phyloP scores from a whole-genome alignment of 176 grass and related monocot species.

The Rhynchospora pubera region DNA sequence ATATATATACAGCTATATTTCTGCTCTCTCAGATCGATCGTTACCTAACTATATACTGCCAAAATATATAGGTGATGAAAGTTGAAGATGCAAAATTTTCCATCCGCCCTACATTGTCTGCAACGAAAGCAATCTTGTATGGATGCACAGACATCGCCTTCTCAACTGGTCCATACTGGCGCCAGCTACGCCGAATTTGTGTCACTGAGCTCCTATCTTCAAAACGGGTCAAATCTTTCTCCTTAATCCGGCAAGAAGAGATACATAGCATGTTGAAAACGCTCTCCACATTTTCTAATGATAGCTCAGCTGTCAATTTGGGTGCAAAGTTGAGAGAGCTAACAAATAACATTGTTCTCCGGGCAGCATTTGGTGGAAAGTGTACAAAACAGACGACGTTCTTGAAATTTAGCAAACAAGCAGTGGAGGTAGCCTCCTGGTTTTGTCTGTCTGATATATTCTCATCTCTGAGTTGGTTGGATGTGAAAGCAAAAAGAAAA shows the following conservation, averaged over 20 bases:
- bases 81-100: constrained; percentile 27
- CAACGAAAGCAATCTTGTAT: constrained; percentile 3
- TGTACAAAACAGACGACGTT: constrained; percentile 23
- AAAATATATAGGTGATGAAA: constrained; percentile 13
- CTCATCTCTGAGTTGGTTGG: constrained; percentile 25
- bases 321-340: neutral
- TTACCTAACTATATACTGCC: neutral
- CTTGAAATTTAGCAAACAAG: constrained; percentile 13
- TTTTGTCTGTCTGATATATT: constrained; percentile 37
- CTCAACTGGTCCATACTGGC: constrained; percentile 28
- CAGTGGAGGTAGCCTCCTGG: constrained; percentile 4
- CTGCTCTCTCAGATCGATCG: neutral
- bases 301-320: neutral
- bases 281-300: neutral
- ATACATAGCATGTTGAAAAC: neutral
- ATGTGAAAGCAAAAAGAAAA: constrained; percentile 4
- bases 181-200: constrained; percentile 31
- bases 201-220: constrained; percentile 31
- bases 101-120: constrained; percentile 8
- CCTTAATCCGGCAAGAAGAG: constrained; percentile 26
- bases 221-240: constrained; percentile 29
- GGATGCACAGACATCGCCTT: constrained; percentile 29
- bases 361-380: constrained; percentile 31
- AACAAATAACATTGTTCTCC: constrained; percentile 19
- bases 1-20: no score